phyloP scores from a whole-genome alignment of 805 yeast genomes.

The Saccharomycopsis fibuligera region DNA sequence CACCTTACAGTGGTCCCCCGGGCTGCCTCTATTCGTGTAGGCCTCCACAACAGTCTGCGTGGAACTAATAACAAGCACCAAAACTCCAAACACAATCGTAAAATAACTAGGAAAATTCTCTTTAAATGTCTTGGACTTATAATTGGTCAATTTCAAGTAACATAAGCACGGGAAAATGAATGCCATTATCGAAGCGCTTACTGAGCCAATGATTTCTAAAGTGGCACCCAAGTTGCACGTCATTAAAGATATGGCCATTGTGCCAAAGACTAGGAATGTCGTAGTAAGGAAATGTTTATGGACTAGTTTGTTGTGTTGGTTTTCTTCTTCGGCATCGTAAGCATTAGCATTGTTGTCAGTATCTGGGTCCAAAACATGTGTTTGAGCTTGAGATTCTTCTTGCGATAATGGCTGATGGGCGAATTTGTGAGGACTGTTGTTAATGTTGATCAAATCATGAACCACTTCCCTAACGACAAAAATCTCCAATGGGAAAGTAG shows the following conservation, averaged over 20 bases:
- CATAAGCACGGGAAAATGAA: constrained; percentile 88
- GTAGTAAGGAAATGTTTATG: constrained; percentile 60
- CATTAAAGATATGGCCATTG: constrained; percentile 69
- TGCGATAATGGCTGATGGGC: constrained; percentile 8
- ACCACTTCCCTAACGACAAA: constrained; percentile 86
- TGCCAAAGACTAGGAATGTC: constrained; percentile 51
- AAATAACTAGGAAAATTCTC: constrained; percentile 52
- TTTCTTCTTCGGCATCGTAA: constrained; percentile 19
- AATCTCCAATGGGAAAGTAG: constrained; percentile 85
- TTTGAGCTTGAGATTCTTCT: constrained; percentile 4
- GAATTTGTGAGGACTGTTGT: constrained; percentile 19
- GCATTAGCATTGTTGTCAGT: constrained; percentile 22
- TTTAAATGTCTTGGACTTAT: constrained; percentile 32
- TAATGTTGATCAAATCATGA: constrained; percentile 48
- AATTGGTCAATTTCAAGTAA: constrained; percentile 55
- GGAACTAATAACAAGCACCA: constrained; percentile 78
- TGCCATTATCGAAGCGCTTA: constrained; percentile 89
- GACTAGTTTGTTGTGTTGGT: constrained; percentile 12
- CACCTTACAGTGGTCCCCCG: constrained; percentile 8
- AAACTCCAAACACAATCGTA: constrained; percentile 65
- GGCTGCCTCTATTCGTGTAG: background rate
- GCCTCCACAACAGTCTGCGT: constrained; percentile 44
- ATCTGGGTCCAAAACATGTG: no score
- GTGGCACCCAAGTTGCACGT: constrained; percentile 89
- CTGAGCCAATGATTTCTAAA: constrained; percentile 84